These are phyloP conservation scores for Quercus lobata DNA, from an alignment of 331 rosid species.

Conservation along the genomic window DNA sequence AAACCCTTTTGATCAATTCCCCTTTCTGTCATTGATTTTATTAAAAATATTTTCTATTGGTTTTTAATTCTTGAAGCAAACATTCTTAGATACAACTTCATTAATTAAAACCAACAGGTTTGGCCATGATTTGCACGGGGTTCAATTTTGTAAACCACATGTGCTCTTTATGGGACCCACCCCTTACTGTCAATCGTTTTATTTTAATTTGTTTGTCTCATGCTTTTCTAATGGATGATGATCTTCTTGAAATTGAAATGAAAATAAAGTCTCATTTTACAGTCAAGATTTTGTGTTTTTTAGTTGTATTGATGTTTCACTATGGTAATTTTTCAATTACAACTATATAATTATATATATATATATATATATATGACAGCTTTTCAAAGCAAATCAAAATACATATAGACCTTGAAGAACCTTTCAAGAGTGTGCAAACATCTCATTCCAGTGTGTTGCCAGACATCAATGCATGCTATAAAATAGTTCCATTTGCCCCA, in stretches of 20 bases:
- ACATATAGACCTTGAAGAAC: not conserved
- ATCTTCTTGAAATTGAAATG: too few relatives aligned
- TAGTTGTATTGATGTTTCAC: not conserved
- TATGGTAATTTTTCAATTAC: not conserved
- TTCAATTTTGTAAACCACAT: conserved; percentile 9
- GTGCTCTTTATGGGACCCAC: conserved; percentile 10
- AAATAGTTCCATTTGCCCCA: not conserved
- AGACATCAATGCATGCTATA: not conserved
- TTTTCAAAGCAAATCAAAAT: not conserved
- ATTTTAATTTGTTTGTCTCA: too few relatives aligned
- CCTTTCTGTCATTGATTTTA: conserved; percentile 35
- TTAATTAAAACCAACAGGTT: conserved; percentile 58
- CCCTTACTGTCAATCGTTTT: not conserved
- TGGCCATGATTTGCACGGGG: conserved; percentile 31
- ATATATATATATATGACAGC: not conserved
- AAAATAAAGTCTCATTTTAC: too few relatives aligned
- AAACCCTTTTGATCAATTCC: conserved; percentile 26
- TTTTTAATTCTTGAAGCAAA: conserved; percentile 25
- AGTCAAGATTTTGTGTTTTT: too few relatives aligned
- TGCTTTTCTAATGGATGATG: too few relatives aligned
- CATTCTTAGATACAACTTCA: conserved; percentile 47
- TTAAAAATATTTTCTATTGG: conserved; percentile 14
- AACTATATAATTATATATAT: not conserved
- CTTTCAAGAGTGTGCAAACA: not conserved
- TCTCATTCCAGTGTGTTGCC: not conserved